Evolutionary conservation across 2,329 filamentous ascomycete species (phyloP), one percentile per base, ranked within the genome.

Genomic region (Verticillium alfalfae): DNA sequence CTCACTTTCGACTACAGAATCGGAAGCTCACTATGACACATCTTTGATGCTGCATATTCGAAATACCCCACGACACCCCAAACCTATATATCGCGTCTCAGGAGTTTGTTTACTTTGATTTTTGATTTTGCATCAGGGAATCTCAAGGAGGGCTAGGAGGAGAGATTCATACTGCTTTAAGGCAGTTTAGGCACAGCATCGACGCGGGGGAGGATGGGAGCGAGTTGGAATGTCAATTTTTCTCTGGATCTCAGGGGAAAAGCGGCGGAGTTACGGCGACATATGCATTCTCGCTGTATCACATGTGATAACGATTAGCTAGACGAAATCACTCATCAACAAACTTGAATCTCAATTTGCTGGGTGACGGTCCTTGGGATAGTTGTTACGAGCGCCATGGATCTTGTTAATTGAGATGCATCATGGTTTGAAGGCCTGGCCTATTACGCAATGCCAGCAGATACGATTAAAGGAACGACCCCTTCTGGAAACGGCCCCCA

Each of bases 401-500:
- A 31, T 31, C 26, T 31, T 31, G 26, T 31, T 31, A 5, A 31
- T 31, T 4, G 5, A 31, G 26, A 31, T 4, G 26, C 26, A 22
- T 22, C 22, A 22, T 31, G 26, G 26, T 4, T 31, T 31, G 5
- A 31, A 31, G 26, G 26, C 26, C 26, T 31, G 3, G 5, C 26
- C 26, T 31, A 31, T 31, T 16, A 5, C 22, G 5, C 8, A 18
- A 18, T 18, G 13, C n/a, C 45, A 18, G 3, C 18, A 8, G n/a
- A 12, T 10, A 26, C 22, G 8, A 61, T 73, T 68, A 88, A 62
- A 88, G 70, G 67, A 81, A 88, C 18, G 80, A 87, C n/a, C 93
- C 93, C 66, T 90, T 90, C 18, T 88, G 85, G 70, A 97, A 97
- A 57, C 92, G 82, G 1, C 89, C 89, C 3, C 90, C 88, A 76